phyloP scores from a whole-genome alignment of 164 flowering plant genomes.

The Cinnamomum chago region DNA sequence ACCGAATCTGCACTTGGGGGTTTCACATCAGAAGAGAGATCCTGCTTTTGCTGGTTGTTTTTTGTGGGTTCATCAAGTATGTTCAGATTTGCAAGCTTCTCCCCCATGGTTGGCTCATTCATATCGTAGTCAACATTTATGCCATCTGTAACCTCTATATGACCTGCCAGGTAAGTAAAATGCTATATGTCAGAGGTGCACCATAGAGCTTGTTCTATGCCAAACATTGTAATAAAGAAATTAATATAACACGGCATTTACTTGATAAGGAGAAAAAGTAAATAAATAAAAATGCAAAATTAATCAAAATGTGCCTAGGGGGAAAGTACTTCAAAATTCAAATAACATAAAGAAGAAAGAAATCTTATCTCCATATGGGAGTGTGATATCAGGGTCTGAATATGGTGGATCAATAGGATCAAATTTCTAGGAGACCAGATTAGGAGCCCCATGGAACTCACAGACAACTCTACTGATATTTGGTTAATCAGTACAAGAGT shows the following conservation, averaged over 20 bases:
- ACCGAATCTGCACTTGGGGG: constrained; percentile 96
- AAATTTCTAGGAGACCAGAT: too few species aligned
- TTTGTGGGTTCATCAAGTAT: constrained; percentile 23
- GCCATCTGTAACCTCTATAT: constrained; percentile 29
- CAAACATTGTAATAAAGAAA: neutral
- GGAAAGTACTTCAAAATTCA: neutral
- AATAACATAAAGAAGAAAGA: too few species aligned
- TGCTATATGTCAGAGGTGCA: neutral
- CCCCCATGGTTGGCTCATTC: constrained; percentile 89
- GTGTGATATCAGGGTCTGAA: too few species aligned
- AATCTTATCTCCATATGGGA: too few species aligned
- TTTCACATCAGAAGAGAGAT: constrained; percentile 23
- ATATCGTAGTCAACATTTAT: constrained; percentile 31
- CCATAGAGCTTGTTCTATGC: neutral
- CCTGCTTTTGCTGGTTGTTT: constrained; percentile 22
- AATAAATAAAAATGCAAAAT: neutral
- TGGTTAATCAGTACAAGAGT: too few species aligned
- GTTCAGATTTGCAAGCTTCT: constrained; percentile 62
- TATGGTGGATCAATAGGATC: too few species aligned
- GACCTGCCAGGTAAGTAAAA: constrained; percentile 17
- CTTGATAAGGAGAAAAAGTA: neutral
- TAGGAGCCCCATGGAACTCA: too few species aligned
- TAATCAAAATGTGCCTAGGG: neutral
- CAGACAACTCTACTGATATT: too few species aligned
- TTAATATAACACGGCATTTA: neutral